Evolutionary conservation across 2,329 filamentous ascomycete genomes (phyloP).

Genomic region (Diaporthe sp.): DNA sequence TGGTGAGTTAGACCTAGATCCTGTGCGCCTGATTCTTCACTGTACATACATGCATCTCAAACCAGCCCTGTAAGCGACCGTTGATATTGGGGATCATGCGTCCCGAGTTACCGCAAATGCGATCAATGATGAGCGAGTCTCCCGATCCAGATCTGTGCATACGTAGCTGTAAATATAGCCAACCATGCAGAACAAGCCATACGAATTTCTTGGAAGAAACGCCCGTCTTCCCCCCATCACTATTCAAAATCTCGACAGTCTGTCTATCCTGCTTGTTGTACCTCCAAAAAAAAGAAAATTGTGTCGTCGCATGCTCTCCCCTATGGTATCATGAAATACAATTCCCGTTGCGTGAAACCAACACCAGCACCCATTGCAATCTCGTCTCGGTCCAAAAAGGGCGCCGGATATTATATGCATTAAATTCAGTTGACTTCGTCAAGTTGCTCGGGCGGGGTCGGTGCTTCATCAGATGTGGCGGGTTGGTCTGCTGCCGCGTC

Average conservation of each 20-base stretch:
- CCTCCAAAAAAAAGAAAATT: neutral
- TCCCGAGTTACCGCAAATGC: neutral
- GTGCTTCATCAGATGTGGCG: neutral
- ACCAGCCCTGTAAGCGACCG: neutral
- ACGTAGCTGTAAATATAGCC: neutral
- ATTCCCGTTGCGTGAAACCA: too few species aligned
- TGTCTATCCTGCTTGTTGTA: neutral
- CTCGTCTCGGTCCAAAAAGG: neutral
- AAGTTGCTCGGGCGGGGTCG: neutral
- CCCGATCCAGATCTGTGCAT: neutral
- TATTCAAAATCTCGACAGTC: neutral
- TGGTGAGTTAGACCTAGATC: neutral
- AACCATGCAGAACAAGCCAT: neutral
- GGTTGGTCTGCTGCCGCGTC: neutral
- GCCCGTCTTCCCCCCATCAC: neutral
- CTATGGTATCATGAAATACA: slow-evolving; percentile 29
- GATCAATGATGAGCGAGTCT: neutral
- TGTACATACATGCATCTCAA: neutral
- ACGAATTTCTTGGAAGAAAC: neutral
- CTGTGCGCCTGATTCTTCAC: neutral
- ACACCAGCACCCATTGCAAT: neutral
- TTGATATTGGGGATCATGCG: too few species aligned
- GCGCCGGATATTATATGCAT: neutral
- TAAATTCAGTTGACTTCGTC: neutral
- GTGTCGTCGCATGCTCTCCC: neutral